phyloP scores from a whole-genome alignment of 345 rosid genomes.

The Cardamine resedifolia region DNA sequence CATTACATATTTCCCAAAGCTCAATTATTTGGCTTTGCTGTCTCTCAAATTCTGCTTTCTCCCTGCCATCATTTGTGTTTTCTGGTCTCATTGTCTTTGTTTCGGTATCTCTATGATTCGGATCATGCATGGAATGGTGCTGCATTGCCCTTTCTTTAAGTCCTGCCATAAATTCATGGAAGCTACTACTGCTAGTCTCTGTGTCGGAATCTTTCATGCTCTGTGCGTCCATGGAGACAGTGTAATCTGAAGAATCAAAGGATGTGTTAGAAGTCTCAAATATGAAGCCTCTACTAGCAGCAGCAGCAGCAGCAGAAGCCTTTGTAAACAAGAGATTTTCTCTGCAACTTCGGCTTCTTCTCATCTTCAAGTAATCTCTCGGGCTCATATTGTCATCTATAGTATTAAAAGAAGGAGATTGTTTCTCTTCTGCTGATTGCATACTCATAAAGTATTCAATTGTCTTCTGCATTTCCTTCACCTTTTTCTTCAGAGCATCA shows the following conservation, averaged over 20 bases:
- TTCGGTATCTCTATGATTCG: slow-evolving; percentile 9
- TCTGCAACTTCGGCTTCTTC: slow-evolving; percentile 59
- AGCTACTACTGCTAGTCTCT: slow-evolving; percentile 27
- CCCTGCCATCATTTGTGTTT: background rate
- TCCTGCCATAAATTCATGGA: slow-evolving; percentile 34
- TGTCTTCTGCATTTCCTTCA: slow-evolving; percentile 67
- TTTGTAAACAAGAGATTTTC: slow-evolving; percentile 37
- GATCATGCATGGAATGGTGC: slow-evolving; percentile 12
- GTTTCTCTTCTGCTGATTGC: slow-evolving; percentile 50
- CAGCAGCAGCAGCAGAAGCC: background rate
- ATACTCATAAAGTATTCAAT: slow-evolving; percentile 48
- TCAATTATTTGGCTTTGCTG: slow-evolving; percentile 58
- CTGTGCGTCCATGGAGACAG: slow-evolving; percentile 37
- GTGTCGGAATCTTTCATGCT: slow-evolving; percentile 46
- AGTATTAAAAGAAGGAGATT: slow-evolving; percentile 42
- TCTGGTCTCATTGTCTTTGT: background rate
- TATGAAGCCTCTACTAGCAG: slow-evolving; percentile 12
- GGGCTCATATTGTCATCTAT: slow-evolving; percentile 21
- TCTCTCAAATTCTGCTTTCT: slow-evolving; percentile 50
- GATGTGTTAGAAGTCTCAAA: slow-evolving; percentile 41
- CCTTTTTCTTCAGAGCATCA: slow-evolving; percentile 54
- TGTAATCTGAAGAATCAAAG: slow-evolving; percentile 27
- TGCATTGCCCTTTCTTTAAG: slow-evolving; percentile 21
- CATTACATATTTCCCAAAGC: slow-evolving; percentile 64
- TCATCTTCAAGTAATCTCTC: slow-evolving; percentile 32